Evolutionary conservation across 2,329 filamentous ascomycete genomes (phyloP).

Genomic region (Colletotrichum brevisporum): DNA sequence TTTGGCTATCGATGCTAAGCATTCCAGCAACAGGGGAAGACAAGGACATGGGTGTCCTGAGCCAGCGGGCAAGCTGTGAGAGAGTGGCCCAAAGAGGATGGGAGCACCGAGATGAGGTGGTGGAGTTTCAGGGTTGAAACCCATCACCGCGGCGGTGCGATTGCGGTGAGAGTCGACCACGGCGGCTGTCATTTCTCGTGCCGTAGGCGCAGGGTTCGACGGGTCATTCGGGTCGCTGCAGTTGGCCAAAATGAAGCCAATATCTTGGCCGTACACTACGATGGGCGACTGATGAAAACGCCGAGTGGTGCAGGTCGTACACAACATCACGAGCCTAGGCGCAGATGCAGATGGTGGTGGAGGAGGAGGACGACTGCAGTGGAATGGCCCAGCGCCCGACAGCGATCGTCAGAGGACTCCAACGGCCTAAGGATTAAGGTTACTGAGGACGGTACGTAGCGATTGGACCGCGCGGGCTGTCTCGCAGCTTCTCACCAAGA

Average conservation of each 20-base stretch:
- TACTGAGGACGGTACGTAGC: conserved; percentile 12
- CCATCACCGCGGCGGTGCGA: conserved; percentile 27
- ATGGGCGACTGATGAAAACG: conserved; percentile 5
- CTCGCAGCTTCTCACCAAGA: background rate
- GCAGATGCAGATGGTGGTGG: no score
- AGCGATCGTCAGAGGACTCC: conserved; percentile 8
- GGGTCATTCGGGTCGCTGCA: background rate
- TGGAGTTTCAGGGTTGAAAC: conserved; percentile 41
- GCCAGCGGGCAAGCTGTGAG: conserved; percentile 1
- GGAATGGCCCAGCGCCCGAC: background rate
- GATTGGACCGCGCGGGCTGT: background rate
- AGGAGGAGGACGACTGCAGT: no score
- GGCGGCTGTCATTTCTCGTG: conserved; percentile 2
- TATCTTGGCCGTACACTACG: conserved; percentile 27
- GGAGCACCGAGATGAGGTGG: conserved; percentile 35
- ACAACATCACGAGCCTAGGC: no score
- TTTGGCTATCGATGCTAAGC: conserved; percentile 28
- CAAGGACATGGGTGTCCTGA: background rate
- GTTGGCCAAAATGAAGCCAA: conserved; percentile 10
- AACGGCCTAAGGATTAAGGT: conserved; percentile 23
- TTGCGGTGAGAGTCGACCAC: conserved; percentile 24
- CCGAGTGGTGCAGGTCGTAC: background rate
- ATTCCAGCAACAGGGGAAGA: conserved; percentile 15
- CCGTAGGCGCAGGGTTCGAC: background rate
- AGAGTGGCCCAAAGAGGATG: conserved; percentile 17